Evolutionary conservation across 2,329 filamentous ascomycete genomes (phyloP), one percentile per base, ranked within the genome.

Genomic region (Macrophomina tecta): DNA sequence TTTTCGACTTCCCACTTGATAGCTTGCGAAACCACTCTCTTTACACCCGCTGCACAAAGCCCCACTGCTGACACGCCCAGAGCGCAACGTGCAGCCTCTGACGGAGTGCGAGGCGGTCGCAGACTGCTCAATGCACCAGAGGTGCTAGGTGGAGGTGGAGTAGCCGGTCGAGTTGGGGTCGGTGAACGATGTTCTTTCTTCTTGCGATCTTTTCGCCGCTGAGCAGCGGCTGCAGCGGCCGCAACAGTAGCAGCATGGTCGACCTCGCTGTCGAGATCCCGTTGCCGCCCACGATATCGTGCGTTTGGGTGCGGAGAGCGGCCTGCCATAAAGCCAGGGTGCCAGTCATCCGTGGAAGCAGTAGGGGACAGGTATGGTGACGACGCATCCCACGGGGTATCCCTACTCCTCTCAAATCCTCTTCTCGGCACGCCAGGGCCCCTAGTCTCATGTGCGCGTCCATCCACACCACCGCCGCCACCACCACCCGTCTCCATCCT

Each of bases 1-100:
- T 48, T 61, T 28, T 61, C 56, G 16, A 61, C 56, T 30, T 61
- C 56, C 56, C 40, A 46, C 30, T 46, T 61, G 16, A 61, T 48
- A 23, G 36, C 56, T 14, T 61, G 36, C 8, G 23, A 23, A 8
- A 61, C 56, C n/a, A 48, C 56, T 23, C 34, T 48, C 42, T 61
- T 61, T n/a, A 61, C 56, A 2, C 56, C 40, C 28, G 56, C 42
- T 12, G 40, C 40, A 12, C 56, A 61, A 40, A 61, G 11, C 9
- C 56, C 56, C 30, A 48, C 40, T 23, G 42, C 56, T 14, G 40
- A 40, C n/a, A 42, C 42, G 11, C 56, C 56, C 9, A 61, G 5
- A 28, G 56, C 56, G n/a, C 56, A 61, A 18, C 56, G 36, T 6
- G 56, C 56, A 6, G 42, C 36, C 30, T 61, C 40, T 14, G 42